Evolutionary conservation across 768 basidiomycete species (phyloP).

Genomic region (Mycena vulgaris): DNA sequence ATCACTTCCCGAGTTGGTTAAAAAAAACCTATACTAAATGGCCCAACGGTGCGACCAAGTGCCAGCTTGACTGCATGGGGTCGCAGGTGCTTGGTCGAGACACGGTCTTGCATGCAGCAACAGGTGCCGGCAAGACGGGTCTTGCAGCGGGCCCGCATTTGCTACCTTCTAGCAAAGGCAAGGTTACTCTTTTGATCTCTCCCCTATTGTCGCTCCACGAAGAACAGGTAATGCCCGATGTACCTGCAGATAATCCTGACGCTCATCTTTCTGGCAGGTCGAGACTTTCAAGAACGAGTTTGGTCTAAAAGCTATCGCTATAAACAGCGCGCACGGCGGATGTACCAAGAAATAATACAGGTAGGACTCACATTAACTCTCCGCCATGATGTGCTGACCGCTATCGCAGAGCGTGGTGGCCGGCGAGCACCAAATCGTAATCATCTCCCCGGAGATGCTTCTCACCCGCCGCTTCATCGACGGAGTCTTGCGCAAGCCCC

Average conservation of each 20-base stretch:
- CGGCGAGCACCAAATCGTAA: conserved; percentile 45
- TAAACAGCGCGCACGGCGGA: conserved; percentile 50
- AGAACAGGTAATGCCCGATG: conserved; percentile 47
- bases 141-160: conserved; percentile 29
- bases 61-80: conserved; percentile 8
- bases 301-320: conserved; percentile 46
- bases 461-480: conserved; percentile 22
- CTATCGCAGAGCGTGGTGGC: not conserved
- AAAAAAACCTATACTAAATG: conserved; percentile 2
- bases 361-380: conserved; percentile 37
- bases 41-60: not conserved
- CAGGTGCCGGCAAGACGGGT: conserved; percentile 22
- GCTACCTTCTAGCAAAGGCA: conserved; percentile 37
- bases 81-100: not conserved
- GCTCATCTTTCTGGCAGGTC: conserved; percentile 39
- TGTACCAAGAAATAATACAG: conserved; percentile 44
- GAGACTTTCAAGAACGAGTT: conserved; percentile 51
- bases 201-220: conserved; percentile 58
- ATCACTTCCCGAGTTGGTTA: not conserved
- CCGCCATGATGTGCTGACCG: not conserved
- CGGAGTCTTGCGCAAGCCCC: conserved; percentile 18
- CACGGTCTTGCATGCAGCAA: conserved; percentile 5
- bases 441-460: conserved; percentile 24
- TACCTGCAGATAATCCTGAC: not conserved
- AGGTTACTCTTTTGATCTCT: conserved; percentile 55